These are phyloP conservation scores for Fragilariopsis cylindrus DNA, from an alignment of 108 stramenopile genomes.

Conservation along the genomic window DNA sequence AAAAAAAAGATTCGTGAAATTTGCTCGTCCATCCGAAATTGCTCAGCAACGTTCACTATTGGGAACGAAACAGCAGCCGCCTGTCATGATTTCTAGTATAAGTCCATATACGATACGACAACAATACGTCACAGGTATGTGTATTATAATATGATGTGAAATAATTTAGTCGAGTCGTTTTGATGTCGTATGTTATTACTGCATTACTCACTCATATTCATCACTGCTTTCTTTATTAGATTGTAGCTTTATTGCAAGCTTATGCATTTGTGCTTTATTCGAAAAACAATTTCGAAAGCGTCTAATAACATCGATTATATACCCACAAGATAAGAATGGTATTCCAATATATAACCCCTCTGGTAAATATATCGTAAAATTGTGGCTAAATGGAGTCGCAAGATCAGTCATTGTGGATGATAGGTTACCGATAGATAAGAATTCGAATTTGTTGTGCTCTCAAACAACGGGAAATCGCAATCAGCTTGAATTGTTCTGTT, in stretches of 20 bases:
- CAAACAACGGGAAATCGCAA: conserved; percentile 36
- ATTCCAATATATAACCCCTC: conserved; percentile 81
- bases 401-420: conserved; percentile 91
- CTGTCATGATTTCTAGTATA: conserved; percentile 54
- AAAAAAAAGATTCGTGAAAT: conserved; percentile 58
- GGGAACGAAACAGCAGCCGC: conserved; percentile 19
- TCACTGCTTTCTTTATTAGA: conserved; percentile 28
- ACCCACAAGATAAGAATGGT: conserved; percentile 68
- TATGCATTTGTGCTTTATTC: conserved; percentile 86
- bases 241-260: conserved; percentile 91
- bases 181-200: too few relatives aligned
- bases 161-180: too few relatives aligned
- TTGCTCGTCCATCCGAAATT: conserved; percentile 77
- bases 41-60: conserved; percentile 35
- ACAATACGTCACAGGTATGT: conserved; percentile 59
- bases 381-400: conserved; percentile 90
- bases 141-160: too few relatives aligned
- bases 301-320: conserved; percentile 73
- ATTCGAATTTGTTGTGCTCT: conserved; percentile 80
- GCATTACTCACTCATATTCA: too few relatives aligned
- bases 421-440: conserved; percentile 74
- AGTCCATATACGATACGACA: conserved; percentile 77
- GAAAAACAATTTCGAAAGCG: conserved; percentile 71
- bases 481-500: conserved; percentile 86
- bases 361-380: conserved; percentile 93